A percentile compares a stretch with the other conserved stretches of the same genome.
Conservation (phyloP, 2,329 filamentous ascomycete species). For the Talaromyces pinophilus region DNA sequence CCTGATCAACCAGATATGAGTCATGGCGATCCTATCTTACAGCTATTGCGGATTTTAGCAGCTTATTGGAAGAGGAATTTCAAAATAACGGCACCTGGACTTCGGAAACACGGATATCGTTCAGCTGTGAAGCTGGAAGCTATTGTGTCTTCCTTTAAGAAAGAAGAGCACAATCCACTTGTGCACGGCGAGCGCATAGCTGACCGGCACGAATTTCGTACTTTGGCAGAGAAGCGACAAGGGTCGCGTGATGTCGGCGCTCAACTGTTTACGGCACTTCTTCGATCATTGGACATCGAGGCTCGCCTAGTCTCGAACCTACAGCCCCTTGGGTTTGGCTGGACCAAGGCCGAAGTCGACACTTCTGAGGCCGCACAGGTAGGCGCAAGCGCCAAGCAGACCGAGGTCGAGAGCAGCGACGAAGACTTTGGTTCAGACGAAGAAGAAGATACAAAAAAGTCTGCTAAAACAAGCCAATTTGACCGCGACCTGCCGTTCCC, state of each 20-base stretch:
- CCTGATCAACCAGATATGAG: constrained; percentile 74
- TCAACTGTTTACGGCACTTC: constrained; percentile 83
- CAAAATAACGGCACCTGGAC: constrained; percentile 70
- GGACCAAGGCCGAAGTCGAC: constrained; percentile 82
- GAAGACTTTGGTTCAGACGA: constrained; percentile 22
- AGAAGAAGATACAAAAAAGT: constrained; percentile 23
- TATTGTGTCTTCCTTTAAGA: constrained; percentile 69
- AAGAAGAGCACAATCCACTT: constrained; percentile 61
- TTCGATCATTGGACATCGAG: constrained; percentile 79
- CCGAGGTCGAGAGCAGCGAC: constrained; percentile 25
- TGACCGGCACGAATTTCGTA: constrained; percentile 67
- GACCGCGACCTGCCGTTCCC: constrained; percentile 80
- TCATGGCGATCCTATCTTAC: constrained; percentile 76
- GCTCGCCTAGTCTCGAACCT: constrained; percentile 80
- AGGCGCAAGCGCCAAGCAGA: constrained; percentile 19
- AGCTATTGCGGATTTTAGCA: constrained; percentile 72
- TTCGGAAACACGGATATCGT: constrained; percentile 91
- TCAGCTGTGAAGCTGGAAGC: constrained; percentile 71
- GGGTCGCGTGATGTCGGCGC: constrained; percentile 87
- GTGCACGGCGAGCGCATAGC: constrained; percentile 75
- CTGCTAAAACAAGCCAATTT: constrained; percentile 44
- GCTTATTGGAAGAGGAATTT: constrained; percentile 90
- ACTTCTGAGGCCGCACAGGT: constrained; percentile 42
- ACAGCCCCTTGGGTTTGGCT: constrained; percentile 86
- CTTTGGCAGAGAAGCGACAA: constrained; percentile 66